Evolutionary conservation across 495 filamentous ascomycete genomes (phyloP).

Genomic region (Aspergillus coremiiformis): DNA sequence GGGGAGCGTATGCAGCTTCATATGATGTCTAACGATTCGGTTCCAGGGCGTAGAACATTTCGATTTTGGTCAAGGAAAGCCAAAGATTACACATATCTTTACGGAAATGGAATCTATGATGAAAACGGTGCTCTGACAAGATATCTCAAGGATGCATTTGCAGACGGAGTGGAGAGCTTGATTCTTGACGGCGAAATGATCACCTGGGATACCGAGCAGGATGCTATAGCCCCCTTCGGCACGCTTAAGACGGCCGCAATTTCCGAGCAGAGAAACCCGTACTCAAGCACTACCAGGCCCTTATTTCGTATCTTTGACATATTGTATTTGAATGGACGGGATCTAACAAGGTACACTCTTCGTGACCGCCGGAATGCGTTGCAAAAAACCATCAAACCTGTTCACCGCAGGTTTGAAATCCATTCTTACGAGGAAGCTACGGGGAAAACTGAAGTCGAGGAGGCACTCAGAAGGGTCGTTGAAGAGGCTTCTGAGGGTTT

Average conservation of each 20-base stretch:
- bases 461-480: conserved; percentile 70
- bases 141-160: conserved; percentile 72
- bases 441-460: conserved; percentile 65
- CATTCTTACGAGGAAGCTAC: conserved; percentile 65
- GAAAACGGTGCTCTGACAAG: conserved; percentile 72
- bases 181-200: conserved; percentile 98
- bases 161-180: conserved; percentile 68
- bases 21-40: conserved; percentile 64
- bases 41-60: conserved; percentile 66
- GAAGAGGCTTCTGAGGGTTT: conserved; percentile 85
- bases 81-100: conserved; percentile 95
- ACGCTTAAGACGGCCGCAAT: conserved; percentile 89
- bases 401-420: conserved; percentile 73
- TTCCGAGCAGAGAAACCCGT: conserved; percentile 71
- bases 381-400: conserved; percentile 53
- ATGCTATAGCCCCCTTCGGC: conserved; percentile 82
- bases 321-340: conserved; percentile 73
- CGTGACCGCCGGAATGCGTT: conserved; percentile 75
- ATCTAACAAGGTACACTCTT: conserved; percentile 74
- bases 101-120: conserved; percentile 70
- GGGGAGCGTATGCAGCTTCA: conserved; percentile 97
- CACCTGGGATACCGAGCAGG: conserved; percentile 87
- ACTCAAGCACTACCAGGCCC: conserved; percentile 64
- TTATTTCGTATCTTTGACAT: conserved; percentile 86
- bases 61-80: conserved; percentile 93